A percentile compares a stretch with the other conserved stretches of the same genome.
Evolutionary conservation across 441 rosid genomes (phyloP).

Genomic region (Metrosideros polymorpha): DNA sequence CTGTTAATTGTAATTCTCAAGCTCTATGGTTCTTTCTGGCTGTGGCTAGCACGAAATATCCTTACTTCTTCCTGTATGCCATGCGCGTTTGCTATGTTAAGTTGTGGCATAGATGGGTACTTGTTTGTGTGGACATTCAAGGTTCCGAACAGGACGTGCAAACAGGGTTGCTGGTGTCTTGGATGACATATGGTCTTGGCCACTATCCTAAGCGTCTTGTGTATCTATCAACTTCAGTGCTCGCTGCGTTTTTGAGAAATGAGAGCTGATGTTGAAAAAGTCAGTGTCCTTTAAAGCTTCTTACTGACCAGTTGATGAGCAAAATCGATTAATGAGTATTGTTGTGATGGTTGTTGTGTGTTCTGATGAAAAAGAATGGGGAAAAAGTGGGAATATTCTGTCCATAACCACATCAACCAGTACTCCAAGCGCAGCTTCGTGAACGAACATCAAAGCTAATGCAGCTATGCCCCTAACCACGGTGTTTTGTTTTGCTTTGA

Average conservation of each 20-base stretch:
- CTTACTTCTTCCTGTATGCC: background rate
- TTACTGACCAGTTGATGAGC: background rate
- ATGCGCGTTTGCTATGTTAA: background rate
- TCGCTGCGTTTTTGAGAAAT: background rate
- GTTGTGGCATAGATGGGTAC: background rate
- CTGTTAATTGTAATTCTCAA: background rate
- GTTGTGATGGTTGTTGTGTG: background rate
- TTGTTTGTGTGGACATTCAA: background rate
- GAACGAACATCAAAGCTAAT: background rate
- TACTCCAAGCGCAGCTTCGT: too few species aligned
- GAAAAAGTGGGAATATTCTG: background rate
- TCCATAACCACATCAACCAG: background rate
- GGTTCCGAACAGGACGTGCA: background rate
- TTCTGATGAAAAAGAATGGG: background rate
- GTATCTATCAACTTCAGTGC: background rate
- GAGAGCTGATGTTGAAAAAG: background rate
- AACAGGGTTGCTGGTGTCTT: background rate
- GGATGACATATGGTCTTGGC: background rate
- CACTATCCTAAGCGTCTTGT: background rate
- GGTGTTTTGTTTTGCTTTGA: background rate
- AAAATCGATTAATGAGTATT: background rate
- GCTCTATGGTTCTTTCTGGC: background rate
- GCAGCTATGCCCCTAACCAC: background rate
- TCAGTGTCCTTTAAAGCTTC: background rate
- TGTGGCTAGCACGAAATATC: accelerated